These are phyloP conservation scores for Camellia lanceoleosa DNA, from an alignment of 148 eudicot genomes.

Conservation along the genomic window DNA sequence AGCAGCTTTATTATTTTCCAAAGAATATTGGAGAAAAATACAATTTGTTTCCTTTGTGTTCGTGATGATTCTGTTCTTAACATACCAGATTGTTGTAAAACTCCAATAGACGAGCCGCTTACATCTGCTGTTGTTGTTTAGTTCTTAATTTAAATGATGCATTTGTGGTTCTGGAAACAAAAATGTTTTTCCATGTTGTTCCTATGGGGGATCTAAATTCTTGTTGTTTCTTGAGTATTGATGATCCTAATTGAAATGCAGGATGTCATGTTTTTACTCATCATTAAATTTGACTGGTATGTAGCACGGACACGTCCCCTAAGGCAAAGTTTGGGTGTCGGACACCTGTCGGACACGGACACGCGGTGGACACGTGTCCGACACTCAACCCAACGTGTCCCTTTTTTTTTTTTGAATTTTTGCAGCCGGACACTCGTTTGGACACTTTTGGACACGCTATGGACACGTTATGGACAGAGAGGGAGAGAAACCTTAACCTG, in stretches of 20 bases:
- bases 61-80: not conserved
- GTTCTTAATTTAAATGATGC: not conserved
- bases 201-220: not conserved
- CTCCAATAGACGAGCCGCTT: not conserved
- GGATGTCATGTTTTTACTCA: not conserved
- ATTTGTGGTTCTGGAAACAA: not conserved
- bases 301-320: no score
- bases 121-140: not conserved
- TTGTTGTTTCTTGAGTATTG: not conserved
- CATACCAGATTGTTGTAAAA: not conserved
- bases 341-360: no score
- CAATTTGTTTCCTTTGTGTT: not conserved
- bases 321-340: no score
- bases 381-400: no score
- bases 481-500: no score
- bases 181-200: not conserved
- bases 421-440: no score
- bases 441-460: no score
- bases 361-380: no score
- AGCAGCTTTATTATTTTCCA: not conserved
- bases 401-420: no score
- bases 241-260: not conserved
- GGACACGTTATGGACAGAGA: no score
- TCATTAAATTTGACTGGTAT: not conserved
- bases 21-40: slow-evolving; percentile 14